These are phyloP conservation scores for Rhizopus delemar DNA, from an alignment of 371 early-diverging fungal genomes.

Conservation along the genomic window DNA sequence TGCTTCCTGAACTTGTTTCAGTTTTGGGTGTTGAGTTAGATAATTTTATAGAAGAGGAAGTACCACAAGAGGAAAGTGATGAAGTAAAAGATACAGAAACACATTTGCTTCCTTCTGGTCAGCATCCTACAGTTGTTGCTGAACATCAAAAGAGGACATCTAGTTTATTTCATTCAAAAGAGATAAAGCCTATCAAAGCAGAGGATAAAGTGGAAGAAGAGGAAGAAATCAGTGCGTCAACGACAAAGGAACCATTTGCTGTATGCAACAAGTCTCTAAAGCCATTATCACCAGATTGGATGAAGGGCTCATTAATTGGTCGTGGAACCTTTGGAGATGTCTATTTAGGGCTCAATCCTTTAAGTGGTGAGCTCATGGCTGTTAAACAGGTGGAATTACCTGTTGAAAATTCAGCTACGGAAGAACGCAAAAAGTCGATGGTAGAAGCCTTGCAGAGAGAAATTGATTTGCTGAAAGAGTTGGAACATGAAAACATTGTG, in stretches of 20 bases:
- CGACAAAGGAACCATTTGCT: constrained; percentile 53
- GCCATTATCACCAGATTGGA: constrained; percentile 58
- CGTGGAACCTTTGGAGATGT: constrained; percentile 98
- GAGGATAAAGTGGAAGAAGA: constrained; percentile 2
- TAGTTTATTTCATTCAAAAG: background rate
- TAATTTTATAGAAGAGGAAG: constrained; percentile 40
- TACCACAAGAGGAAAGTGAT: background rate
- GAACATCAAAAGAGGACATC: background rate
- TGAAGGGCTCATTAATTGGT: constrained; percentile 91
- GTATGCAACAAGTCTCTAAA: constrained; percentile 41
- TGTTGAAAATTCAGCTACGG: constrained; percentile 65
- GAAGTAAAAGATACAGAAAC: background rate
- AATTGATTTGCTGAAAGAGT: constrained; percentile 83
- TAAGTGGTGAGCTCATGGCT: constrained; percentile 91
- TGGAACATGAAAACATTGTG: constrained; percentile 94
- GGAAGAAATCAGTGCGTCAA: background rate
- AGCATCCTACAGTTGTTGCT: background rate
- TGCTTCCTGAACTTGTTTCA: constrained; percentile 51
- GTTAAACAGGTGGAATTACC: constrained; percentile 97
- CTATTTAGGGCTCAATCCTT: constrained; percentile 85
- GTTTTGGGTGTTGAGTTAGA: constrained; percentile 53
- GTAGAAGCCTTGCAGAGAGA: constrained; percentile 88
- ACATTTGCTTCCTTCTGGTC: background rate
- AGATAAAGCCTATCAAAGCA: background rate
- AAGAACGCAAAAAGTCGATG: constrained; percentile 67